Evolutionary conservation across 345 rosid species (phyloP), one percentile per base, ranked within the genome.

Genomic region (Acer negundo): DNA sequence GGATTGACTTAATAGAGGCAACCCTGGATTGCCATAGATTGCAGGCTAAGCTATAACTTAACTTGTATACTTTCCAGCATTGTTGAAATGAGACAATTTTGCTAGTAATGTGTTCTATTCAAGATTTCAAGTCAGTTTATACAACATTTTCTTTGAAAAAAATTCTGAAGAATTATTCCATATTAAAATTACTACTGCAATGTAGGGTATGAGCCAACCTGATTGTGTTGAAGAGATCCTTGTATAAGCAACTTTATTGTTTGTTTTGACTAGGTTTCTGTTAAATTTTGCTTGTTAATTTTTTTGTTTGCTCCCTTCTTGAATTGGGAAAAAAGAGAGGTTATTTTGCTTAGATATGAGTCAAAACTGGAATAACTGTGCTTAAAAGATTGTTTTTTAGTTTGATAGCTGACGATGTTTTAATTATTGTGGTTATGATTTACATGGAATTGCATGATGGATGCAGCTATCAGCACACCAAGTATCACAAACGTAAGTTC

Each of bases 381-480:
- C 53, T 44, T 44, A 46, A 42, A 58, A 24, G 65, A 22, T 42
- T 12, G 17, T 49, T 42, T 74, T 79, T 79, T 44, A 42, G 62
- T 75, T 56, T 47, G 13, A 13, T 64, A 44, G 20, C 6, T 73
- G 62, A 53, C 16, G 53, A 42, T 70, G 73, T 79, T 75, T 78
- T 93, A 67, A 90, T 84, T 75, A 66, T 72, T 71, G 72, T 84
- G 62, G 7, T 82, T 86, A 72, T 80, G 70, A 86, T 82, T 86
- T 87, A 88, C 93, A 89, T 80, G 80, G 81, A 56, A 70, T 75
- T 46, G 55, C 75, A 65, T 61, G 71, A 75, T 56, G 84, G 83
- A 74, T 81, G 89, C 93, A 97, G 99, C 89, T 97, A 97, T 86
- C 99, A 94, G 83, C 99, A 97, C 81, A 97, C 99, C 22, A 97